Evolutionary conservation across 2,329 filamentous ascomycete species (phyloP).

Genomic region (Penicillium oxalicum): DNA sequence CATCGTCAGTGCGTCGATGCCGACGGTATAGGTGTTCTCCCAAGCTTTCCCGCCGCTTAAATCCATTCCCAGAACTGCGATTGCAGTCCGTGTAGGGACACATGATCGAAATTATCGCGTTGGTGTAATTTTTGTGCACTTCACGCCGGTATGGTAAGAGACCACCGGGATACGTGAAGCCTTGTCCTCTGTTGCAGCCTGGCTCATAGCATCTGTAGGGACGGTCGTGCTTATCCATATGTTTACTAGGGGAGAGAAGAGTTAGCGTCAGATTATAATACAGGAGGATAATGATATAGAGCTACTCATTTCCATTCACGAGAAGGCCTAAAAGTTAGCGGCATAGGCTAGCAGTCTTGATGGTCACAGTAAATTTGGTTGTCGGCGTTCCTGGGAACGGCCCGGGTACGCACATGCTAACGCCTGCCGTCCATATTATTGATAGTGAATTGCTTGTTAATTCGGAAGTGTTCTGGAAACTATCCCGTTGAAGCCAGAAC

Average conservation of each 20-base stretch:
- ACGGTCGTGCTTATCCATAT: constrained; percentile 1
- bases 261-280: neutral
- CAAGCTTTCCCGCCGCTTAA: neutral
- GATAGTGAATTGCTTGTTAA: no score
- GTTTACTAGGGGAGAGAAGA: neutral
- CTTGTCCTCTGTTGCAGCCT: neutral
- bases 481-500: no score
- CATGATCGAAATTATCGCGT: neutral
- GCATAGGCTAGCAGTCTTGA: neutral
- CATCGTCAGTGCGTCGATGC: neutral
- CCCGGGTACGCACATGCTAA: neutral
- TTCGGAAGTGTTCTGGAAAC: no score
- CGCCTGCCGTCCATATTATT: no score
- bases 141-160: neutral
- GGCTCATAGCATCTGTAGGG: neutral
- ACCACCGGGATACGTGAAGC: neutral
- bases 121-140: neutral
- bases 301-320: neutral
- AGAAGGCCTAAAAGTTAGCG: neutral
- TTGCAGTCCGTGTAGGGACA: neutral
- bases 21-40: neutral
- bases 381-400: neutral
- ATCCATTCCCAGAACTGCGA: neutral
- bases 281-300: neutral
- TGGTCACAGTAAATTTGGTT: neutral